A percentile compares a stretch with the other conserved stretches of the same genome.
These are phyloP conservation scores for Macrophomina pseudophaseolina DNA, from an alignment of 2,329 filamentous ascomycete species.

Conservation along the genomic window DNA sequence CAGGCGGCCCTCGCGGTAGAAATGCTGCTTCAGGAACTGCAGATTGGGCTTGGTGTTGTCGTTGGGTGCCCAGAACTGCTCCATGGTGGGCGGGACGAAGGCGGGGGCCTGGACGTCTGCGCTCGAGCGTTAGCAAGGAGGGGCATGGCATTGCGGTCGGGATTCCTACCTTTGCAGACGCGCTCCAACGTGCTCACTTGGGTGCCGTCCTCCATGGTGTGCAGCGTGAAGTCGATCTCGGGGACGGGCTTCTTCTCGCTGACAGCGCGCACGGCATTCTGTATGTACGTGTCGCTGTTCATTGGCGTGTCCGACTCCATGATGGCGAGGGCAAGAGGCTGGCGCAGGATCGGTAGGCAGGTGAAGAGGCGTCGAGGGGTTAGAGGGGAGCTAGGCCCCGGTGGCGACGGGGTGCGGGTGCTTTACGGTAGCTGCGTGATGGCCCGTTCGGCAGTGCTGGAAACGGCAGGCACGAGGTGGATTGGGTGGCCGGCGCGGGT, in stretches of 20 bases:
- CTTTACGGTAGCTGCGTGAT: neutral
- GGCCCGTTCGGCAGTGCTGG: neutral
- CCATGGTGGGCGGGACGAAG: constrained; percentile 87
- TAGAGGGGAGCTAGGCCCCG: constrained; percentile 15
- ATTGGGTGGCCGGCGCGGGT: constrained; percentile 3
- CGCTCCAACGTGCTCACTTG: constrained; percentile 95
- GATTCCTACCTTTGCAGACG: constrained; percentile 88
- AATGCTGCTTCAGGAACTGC: constrained; percentile 94
- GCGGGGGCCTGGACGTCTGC: constrained; percentile 97
- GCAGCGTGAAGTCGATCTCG: constrained; percentile 97
- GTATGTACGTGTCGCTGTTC: constrained; percentile 60
- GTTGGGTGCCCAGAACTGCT: constrained; percentile 90
- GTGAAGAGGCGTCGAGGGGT: constrained; percentile 14
- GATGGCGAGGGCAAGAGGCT: constrained; percentile 26
- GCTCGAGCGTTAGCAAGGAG: constrained; percentile 36
- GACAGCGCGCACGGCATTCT: constrained; percentile 91
- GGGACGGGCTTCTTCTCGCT: constrained; percentile 93
- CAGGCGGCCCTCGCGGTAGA: constrained; percentile 94
- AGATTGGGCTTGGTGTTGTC: constrained; percentile 89
- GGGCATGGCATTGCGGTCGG: constrained; percentile 29
- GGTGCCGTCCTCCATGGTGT: constrained; percentile 96
- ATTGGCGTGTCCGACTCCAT: constrained; percentile 43
- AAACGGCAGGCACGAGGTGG: constrained; percentile 4
- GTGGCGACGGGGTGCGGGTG: constrained; percentile 16
- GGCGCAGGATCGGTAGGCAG: neutral